phyloP scores from a whole-genome alignment of 164 flowering plant genomes.

The Nymphaea colorata region DNA sequence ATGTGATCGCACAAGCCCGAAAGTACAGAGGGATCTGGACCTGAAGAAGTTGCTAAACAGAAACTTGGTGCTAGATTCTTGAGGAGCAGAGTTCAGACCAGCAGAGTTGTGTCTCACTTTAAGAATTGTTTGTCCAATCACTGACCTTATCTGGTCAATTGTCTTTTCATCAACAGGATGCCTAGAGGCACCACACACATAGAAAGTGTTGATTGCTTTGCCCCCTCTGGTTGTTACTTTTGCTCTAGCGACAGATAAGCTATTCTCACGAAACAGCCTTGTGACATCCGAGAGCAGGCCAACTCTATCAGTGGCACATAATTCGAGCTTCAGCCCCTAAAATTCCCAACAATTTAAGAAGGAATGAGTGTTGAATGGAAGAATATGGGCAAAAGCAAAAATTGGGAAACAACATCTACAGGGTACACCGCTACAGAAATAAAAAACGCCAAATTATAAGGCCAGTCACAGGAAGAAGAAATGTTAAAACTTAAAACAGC shows the following conservation, averaged over 20 bases:
- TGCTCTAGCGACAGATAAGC: constrained; percentile 58
- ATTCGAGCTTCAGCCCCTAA: constrained; percentile 66
- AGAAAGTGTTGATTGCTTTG: constrained; percentile 41
- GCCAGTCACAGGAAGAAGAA: too few species aligned
- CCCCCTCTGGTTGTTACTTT: constrained; percentile 50
- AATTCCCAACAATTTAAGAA: neutral
- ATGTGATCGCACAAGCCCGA: constrained; percentile 66
- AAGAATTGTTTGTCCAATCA: constrained; percentile 32
- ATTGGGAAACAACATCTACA: neutral
- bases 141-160: constrained; percentile 39
- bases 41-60: constrained; percentile 65
- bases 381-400: neutral
- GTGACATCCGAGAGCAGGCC: constrained; percentile 61
- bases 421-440: neutral
- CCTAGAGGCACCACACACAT: constrained; percentile 53
- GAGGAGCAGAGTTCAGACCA: constrained; percentile 19
- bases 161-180: constrained; percentile 31
- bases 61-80: constrained; percentile 22
- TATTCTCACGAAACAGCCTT: constrained; percentile 69
- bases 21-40: constrained; percentile 44
- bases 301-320: constrained; percentile 28
- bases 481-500: too few species aligned
- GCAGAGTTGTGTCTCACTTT: constrained; percentile 49
- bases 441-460: too few species aligned
- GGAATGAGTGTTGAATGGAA: neutral